Evolutionary conservation across 2,329 filamentous ascomycete genomes (phyloP).

Genomic region (Colletotrichum limetticola): DNA sequence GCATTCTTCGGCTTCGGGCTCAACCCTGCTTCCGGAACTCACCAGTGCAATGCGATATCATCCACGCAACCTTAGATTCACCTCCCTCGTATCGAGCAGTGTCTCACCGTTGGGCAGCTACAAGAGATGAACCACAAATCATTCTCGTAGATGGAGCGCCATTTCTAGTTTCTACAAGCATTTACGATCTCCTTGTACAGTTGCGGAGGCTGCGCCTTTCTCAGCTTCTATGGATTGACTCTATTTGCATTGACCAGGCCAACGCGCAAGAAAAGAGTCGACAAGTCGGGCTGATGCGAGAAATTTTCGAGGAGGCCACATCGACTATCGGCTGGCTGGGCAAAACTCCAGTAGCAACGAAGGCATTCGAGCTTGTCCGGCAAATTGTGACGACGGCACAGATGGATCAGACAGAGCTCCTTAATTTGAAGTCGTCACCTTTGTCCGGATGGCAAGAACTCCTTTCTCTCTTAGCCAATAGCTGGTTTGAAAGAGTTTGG

Average conservation of each 20-base stretch:
- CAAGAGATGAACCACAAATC: not conserved
- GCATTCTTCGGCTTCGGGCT: not conserved
- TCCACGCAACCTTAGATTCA: not conserved
- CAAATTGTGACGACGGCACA: not conserved
- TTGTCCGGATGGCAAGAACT: not conserved
- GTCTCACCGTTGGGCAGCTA: not conserved
- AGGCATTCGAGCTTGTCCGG: not conserved
- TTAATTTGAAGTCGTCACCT: not conserved
- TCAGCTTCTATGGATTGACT: not conserved
- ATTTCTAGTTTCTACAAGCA: not conserved
- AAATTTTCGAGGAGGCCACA: not conserved
- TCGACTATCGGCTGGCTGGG: not conserved
- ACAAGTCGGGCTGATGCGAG: not conserved
- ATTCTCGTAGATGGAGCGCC: not conserved
- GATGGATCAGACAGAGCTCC: not conserved
- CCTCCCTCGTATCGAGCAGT: not conserved
- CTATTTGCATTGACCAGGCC: not conserved
- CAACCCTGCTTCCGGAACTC: not conserved
- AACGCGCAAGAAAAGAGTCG: not conserved
- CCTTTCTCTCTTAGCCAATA: not conserved
- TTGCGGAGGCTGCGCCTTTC: not conserved
- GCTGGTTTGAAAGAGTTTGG: not conserved
- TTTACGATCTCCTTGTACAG: not conserved
- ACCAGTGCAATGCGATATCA: not conserved
- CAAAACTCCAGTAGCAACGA: not conserved